phyloP scores from a whole-genome alignment of 768 basidiomycete species.

The Rhodotorula kratochvilovae region DNA sequence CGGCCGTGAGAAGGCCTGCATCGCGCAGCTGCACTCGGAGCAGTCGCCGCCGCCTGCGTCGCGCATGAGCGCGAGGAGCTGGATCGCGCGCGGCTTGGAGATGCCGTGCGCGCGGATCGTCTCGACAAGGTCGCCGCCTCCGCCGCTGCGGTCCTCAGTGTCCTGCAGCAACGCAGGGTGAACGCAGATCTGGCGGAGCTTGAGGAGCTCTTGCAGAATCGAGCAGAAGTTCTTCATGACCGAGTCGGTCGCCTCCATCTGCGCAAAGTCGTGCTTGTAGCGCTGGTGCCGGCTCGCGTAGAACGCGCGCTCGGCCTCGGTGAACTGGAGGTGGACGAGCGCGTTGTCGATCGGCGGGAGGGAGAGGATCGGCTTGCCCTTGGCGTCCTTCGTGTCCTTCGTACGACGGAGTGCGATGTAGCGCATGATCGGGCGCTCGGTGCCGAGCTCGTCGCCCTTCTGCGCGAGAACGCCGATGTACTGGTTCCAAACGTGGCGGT shows the following conservation, averaged over 20 bases:
- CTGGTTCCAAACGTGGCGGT: conserved; percentile 87
- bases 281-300: conserved; percentile 85
- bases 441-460: conserved; percentile 66
- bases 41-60: conserved; percentile 86
- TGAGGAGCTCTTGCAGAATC: conserved; percentile 90
- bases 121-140: conserved; percentile 62
- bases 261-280: conserved; percentile 85
- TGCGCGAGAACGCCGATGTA: conserved; percentile 71
- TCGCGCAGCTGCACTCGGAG: conserved; percentile 76
- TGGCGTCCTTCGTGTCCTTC: conserved; percentile 75
- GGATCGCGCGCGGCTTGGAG: conserved; percentile 63
- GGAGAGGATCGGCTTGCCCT: conserved; percentile 78
- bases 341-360: conserved; percentile 88
- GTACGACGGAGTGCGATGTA: conserved; percentile 93
- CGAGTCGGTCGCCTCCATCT: conserved; percentile 79
- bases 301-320: conserved; percentile 71
- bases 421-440: conserved; percentile 91
- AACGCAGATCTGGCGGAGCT: conserved; percentile 95
- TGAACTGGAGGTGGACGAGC: conserved; percentile 76
- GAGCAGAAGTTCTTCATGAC: conserved; percentile 98
- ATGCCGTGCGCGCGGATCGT: conserved; percentile 75
- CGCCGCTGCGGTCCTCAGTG: conserved; percentile 48
- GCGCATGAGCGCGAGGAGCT: conserved; percentile 77
- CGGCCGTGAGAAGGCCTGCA: conserved; percentile 52
- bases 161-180: conserved; percentile 78